Evolutionary conservation across 345 rosid species (phyloP).

Genomic region (Pistacia vera): DNA sequence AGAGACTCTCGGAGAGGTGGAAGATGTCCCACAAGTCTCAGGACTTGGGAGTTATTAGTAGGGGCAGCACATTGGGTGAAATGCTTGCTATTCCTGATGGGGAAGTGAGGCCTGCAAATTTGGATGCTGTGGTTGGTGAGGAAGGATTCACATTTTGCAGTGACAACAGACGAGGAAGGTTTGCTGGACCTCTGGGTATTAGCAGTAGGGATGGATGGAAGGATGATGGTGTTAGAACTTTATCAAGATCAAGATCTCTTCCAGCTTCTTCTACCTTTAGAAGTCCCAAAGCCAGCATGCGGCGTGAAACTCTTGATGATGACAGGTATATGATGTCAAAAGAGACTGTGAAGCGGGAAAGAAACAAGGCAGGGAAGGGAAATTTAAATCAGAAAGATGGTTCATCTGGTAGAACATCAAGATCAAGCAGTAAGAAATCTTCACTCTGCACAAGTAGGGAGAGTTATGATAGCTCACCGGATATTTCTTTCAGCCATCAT

Average conservation of each 20-base stretch:
- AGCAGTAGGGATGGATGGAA: slow-evolving; percentile 99
- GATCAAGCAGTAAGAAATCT: slow-evolving; percentile 39
- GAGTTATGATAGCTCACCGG: slow-evolving; percentile 43
- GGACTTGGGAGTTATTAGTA: slow-evolving; percentile 50
- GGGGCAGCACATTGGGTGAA: slow-evolving; percentile 82
- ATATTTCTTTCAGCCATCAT: slow-evolving; percentile 34
- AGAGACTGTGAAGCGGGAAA: slow-evolving; percentile 45
- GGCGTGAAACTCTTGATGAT: slow-evolving; percentile 39
- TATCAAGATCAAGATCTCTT: slow-evolving; percentile 75
- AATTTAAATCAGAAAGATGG: slow-evolving; percentile 42
- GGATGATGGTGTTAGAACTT: slow-evolving; percentile 46
- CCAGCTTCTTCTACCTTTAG: slow-evolving; percentile 54
- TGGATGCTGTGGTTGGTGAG: slow-evolving; percentile 32
- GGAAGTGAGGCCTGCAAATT: slow-evolving; percentile 47
- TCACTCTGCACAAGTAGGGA: slow-evolving; percentile 26
- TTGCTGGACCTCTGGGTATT: slow-evolving; percentile 77
- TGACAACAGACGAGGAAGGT: slow-evolving; percentile 27
- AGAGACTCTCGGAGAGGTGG: slow-evolving; percentile 98
- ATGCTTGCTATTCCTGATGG: slow-evolving; percentile 84
- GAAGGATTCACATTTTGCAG: slow-evolving; percentile 36
- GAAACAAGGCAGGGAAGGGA: slow-evolving; percentile 44
- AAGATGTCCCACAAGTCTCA: slow-evolving; percentile 66
- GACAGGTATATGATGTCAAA: slow-evolving; percentile 53
- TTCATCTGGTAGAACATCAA: slow-evolving; percentile 44
- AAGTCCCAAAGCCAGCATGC: slow-evolving; percentile 45